Evolutionary conservation across 2,329 filamentous ascomycete genomes (phyloP).

Genomic region (Colletotrichum spinosum): DNA sequence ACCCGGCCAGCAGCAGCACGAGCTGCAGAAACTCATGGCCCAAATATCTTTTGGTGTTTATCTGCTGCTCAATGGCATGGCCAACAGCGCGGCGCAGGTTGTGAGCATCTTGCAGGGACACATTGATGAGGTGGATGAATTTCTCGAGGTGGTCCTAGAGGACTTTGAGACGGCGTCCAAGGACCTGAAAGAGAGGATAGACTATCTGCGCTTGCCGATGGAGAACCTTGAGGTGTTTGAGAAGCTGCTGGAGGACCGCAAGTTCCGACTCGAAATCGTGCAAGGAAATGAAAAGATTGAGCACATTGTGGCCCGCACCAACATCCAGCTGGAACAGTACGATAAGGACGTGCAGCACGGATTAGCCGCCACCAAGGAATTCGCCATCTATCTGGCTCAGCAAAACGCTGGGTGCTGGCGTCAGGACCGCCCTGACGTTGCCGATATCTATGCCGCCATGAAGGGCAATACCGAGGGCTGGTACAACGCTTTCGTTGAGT

Average conservation of each 20-base stretch:
- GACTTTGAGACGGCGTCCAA: conserved; percentile 83
- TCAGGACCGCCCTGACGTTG: conserved; percentile 70
- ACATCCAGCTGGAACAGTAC: conserved; percentile 79
- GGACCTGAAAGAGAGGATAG: conserved; percentile 84
- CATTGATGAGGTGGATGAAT: conserved; percentile 93
- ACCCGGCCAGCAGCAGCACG: conserved; percentile 82
- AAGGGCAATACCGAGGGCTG: conserved; percentile 92
- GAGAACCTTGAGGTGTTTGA: conserved; percentile 87
- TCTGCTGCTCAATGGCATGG: conserved; percentile 83
- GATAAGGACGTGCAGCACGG: conserved; percentile 84
- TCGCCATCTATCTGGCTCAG: conserved; percentile 79
- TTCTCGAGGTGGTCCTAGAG: conserved; percentile 86
- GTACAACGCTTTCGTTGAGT: conserved; percentile 81
- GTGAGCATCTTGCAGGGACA: conserved; percentile 90
- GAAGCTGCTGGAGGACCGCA: conserved; percentile 85
- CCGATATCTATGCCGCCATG: conserved; percentile 88
- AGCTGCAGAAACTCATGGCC: conserved; percentile 88
- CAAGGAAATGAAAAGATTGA: conserved; percentile 92
- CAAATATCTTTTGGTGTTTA: conserved; percentile 96
- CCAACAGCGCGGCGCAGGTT: conserved; percentile 89
- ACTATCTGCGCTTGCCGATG: conserved; percentile 84
- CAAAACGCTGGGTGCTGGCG: conserved; percentile 73
- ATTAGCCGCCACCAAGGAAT: conserved; percentile 78
- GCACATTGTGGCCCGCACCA: conserved; percentile 85
- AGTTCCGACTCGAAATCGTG: conserved; percentile 84